phyloP scores from a whole-genome alignment of 2,329 filamentous ascomycete species.

The Diaporthe ilicicola region DNA sequence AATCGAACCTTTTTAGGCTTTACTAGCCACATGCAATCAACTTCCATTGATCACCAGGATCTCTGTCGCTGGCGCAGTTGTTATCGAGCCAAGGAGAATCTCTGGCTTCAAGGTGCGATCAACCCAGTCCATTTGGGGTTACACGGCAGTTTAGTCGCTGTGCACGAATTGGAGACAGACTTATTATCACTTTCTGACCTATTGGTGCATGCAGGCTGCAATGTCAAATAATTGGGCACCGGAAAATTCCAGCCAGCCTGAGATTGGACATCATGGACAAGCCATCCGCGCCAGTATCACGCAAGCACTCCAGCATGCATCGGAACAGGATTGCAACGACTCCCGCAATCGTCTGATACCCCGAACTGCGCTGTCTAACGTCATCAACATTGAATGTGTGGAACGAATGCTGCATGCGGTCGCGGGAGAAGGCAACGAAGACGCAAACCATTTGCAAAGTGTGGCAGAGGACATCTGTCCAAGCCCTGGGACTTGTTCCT shows the following conservation, averaged over 20 bases:
- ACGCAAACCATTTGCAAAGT: too few relatives aligned
- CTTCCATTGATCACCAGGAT: neutral
- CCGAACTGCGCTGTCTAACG: neutral
- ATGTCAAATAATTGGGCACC: neutral
- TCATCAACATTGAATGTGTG: neutral
- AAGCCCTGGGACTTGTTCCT: neutral
- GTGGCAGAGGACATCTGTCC: neutral
- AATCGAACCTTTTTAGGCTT: neutral
- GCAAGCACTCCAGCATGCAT: neutral
- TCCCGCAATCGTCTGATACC: neutral
- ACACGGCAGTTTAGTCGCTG: neutral
- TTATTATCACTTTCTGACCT: neutral
- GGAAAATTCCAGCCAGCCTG: neutral
- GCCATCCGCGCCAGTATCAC: neutral
- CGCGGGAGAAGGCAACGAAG: neutral
- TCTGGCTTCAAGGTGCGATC: neutral
- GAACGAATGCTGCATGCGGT: neutral
- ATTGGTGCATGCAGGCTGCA: neutral
- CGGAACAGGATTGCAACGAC: neutral
- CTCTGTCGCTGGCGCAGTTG: neutral
- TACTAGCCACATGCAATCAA: neutral
- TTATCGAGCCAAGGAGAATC: neutral
- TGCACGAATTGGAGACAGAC: neutral
- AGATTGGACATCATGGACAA: neutral
- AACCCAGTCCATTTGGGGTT: neutral